Evolutionary conservation across 306 rosid genomes (phyloP).

Genomic region (Astragalus membranaceus): DNA sequence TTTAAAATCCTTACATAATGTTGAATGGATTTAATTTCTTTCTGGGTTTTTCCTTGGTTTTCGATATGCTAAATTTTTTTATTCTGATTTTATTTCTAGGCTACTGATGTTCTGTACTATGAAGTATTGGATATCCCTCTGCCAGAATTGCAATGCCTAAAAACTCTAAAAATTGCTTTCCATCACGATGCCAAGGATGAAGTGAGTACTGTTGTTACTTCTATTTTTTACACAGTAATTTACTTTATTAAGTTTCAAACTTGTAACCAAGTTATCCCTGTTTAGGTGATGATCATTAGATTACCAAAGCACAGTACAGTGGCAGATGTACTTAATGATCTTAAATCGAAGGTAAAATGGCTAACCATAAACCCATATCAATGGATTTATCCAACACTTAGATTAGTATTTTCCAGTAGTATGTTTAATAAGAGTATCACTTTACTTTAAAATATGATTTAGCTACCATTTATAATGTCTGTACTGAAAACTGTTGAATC

Average conservation of each 20-base stretch:
- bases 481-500: neutral
- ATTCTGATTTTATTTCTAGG: slow-evolving; percentile 22
- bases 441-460: no score
- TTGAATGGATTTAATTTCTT: neutral
- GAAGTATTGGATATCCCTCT: slow-evolving; percentile 85
- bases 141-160: slow-evolving; percentile 71
- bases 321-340: slow-evolving; percentile 65
- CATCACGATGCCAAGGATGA: slow-evolving; percentile 79
- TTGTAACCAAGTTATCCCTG: neutral
- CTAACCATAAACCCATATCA: neutral
- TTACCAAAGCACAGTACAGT: slow-evolving; percentile 72
- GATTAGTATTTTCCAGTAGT: neutral
- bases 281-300: slow-evolving; percentile 72
- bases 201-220: slow-evolving; percentile 30
- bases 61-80: neutral
- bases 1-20: no score
- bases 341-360: slow-evolving; percentile 53
- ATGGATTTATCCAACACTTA: neutral
- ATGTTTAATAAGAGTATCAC: neutral
- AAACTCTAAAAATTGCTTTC: slow-evolving; percentile 69
- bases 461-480: neutral
- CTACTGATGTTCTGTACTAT: slow-evolving; percentile 67
- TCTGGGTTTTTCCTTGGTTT: neutral
- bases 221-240: neutral
- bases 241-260: neutral